Conservation (phyloP, 2,329 filamentous ascomycete species). For the Neopestalotiopsis sp. region DNA sequence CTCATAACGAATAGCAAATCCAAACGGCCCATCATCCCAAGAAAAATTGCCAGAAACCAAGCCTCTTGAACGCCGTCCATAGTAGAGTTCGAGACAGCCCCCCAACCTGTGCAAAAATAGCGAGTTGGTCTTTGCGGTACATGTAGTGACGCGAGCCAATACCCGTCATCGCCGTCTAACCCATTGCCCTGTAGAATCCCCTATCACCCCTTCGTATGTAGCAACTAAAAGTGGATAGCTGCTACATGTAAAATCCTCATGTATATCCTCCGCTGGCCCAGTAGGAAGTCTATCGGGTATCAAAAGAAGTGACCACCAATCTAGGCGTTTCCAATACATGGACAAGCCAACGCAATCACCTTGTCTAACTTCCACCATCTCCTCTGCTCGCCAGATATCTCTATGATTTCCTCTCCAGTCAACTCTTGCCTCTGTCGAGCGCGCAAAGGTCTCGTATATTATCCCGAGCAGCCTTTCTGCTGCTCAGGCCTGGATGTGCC, state of each 20-base stretch:
- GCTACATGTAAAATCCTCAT: neutral
- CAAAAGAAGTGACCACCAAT: conserved; percentile 32
- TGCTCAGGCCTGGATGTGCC: neutral
- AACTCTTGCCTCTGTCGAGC: neutral
- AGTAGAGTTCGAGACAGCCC: neutral
- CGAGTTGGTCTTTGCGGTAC: neutral
- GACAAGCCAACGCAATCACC: conserved; percentile 1
- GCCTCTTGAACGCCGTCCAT: conserved; percentile 9
- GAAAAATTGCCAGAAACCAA: neutral
- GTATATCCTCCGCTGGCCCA: conserved; percentile 6
- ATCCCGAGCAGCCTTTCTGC: neutral
- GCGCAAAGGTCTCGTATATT: neutral
- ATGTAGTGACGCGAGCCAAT: neutral
- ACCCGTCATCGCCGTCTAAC: neutral
- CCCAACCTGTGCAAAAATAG: neutral
- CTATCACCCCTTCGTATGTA: neutral
- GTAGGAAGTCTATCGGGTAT: conserved; percentile 42
- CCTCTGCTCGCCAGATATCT: neutral
- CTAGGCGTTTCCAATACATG: conserved; percentile 6
- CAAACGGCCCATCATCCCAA: neutral
- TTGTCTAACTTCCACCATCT: conserved; percentile 9
- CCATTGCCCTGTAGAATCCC: neutral
- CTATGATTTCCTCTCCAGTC: neutral
- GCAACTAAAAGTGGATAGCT: neutral
- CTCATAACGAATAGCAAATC: neutral